These are phyloP conservation scores for Ogataea angusta DNA, from an alignment of 805 yeast genomes.

Conservation along the genomic window DNA sequence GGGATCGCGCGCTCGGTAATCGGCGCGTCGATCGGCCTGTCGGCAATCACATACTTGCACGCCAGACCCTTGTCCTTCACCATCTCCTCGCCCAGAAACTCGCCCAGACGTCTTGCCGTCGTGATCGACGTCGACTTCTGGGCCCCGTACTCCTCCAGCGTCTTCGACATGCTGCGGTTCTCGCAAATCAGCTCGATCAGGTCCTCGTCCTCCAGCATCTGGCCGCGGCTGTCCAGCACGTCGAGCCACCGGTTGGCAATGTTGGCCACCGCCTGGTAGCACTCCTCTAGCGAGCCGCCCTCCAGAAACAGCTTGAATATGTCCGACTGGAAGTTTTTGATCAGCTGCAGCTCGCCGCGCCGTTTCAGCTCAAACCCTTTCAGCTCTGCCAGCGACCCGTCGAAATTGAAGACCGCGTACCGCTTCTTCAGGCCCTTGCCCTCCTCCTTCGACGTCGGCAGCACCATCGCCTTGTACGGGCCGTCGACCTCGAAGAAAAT, in stretches of 20 bases:
- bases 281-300: constrained; percentile 72
- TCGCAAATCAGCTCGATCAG: constrained; percentile 93
- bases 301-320: constrained; percentile 87
- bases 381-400: constrained; percentile 90
- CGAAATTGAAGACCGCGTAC: constrained; percentile 94
- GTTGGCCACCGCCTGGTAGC: constrained; percentile 85
- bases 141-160: constrained; percentile 80
- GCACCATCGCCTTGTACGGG: constrained; percentile 94
- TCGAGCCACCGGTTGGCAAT: constrained; percentile 97
- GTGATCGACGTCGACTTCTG: constrained; percentile 96
- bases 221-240: constrained; percentile 83
- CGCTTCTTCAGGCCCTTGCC: constrained; percentile 95
- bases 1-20: constrained; percentile 97
- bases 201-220: constrained; percentile 88
- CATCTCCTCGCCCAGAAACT: constrained; percentile 93
- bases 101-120: constrained; percentile 90
- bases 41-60: constrained; percentile 88
- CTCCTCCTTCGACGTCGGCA: constrained; percentile 96
- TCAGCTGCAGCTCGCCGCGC: constrained; percentile 91
- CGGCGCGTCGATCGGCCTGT: constrained; percentile 78
- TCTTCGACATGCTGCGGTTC: constrained; percentile 91
- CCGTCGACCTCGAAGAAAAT: constrained; percentile 99
- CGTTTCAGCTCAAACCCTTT: constrained; percentile 96
- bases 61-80: constrained; percentile 95
- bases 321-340: constrained; percentile 93